phyloP scores from a whole-genome alignment of 1,284 basidiomycete genomes.

The Psilocybe mexicana region DNA sequence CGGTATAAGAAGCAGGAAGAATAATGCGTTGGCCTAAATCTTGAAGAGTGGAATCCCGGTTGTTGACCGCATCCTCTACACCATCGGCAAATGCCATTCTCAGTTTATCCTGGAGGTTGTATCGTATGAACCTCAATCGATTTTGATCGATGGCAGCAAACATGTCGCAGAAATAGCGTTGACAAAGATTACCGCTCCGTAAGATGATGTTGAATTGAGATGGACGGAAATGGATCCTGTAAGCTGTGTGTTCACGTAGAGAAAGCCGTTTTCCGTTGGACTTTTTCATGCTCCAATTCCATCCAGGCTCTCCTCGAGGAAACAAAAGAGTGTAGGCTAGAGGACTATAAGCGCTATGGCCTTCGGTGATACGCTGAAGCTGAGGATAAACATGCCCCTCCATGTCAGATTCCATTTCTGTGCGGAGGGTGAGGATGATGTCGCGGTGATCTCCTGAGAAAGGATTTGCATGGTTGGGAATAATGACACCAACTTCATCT shows the following conservation, averaged over 20 bases:
- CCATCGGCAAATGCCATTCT: conserved; percentile 39
- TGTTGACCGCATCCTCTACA: conserved; percentile 34
- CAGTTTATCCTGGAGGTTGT: conserved; percentile 37
- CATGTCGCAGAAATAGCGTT: conserved; percentile 40
- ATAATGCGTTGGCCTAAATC: conserved; percentile 36
- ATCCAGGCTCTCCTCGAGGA: conserved; percentile 37
- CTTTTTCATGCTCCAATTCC: conserved; percentile 33
- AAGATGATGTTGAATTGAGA: conserved; percentile 33
- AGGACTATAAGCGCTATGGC: conserved; percentile 20
- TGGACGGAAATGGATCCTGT: conserved; percentile 30
- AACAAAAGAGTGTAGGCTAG: conserved; percentile 23
- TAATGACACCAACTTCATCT: conserved; percentile 14
- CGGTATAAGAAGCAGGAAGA: conserved; percentile 42
- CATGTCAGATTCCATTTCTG: too few species aligned
- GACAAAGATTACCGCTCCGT: conserved; percentile 39
- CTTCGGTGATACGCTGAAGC: conserved; percentile 16
- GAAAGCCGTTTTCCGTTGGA: conserved; percentile 19
- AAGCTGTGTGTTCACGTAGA: conserved; percentile 32
- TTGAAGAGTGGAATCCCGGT: conserved; percentile 26
- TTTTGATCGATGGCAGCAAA: conserved; percentile 36
- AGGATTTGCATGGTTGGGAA: conserved; percentile 3
- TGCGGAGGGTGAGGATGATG: conserved; percentile 11
- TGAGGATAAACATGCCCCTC: neutral
- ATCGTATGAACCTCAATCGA: conserved; percentile 27
- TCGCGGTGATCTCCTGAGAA: conserved; percentile 7